Conservation (phyloP, 2,329 filamentous ascomycete genomes). For the Apiospora rasikravindrae region DNA sequence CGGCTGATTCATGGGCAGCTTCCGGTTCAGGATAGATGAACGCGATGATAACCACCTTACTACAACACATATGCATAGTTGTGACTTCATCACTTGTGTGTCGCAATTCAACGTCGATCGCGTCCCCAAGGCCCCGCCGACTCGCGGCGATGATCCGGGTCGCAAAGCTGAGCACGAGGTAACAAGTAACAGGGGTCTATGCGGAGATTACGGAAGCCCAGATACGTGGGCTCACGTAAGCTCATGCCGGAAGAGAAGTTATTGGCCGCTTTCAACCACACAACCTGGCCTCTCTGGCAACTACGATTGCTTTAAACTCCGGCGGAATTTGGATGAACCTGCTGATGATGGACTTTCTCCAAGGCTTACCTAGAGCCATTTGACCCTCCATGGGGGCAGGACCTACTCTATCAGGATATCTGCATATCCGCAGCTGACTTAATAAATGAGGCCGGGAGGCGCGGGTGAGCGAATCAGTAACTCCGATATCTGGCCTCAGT, state of each 20-base stretch:
- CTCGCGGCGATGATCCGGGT: not conserved
- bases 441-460: constrained; percentile 2
- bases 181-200: not conserved
- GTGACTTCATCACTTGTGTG: not conserved
- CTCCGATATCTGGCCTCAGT: constrained; percentile 2
- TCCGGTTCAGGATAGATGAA: not conserved
- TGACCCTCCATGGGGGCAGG: not conserved
- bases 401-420: not conserved
- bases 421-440: constrained; percentile 1
- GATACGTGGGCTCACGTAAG: constrained; percentile 9
- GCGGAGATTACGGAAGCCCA: not conserved
- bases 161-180: not conserved
- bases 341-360: not conserved
- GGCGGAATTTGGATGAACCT: not conserved
- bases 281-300: not conserved
- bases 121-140: not conserved
- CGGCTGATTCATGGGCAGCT: not conserved
- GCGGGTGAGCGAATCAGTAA: not conserved
- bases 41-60: not conserved
- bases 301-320: not conserved
- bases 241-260: not conserved
- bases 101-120: not conserved
- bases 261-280: not conserved
- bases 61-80: not conserved
- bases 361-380: not conserved